Evolutionary conservation across 2,329 filamentous ascomycete genomes (phyloP).

Genomic region (Ascochyta pisi): DNA sequence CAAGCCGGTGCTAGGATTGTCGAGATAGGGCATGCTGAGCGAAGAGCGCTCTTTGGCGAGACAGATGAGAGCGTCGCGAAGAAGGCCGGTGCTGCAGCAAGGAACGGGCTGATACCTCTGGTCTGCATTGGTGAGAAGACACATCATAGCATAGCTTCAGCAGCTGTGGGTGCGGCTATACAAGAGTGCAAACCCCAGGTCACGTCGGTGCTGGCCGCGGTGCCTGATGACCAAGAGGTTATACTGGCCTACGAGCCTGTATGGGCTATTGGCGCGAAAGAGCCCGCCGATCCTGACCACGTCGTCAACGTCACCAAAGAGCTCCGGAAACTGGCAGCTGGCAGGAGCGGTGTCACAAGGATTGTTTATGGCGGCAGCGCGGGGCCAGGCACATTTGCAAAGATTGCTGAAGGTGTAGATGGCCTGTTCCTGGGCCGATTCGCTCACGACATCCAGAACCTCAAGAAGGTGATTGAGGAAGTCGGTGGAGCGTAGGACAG

Average conservation of each 20-base stretch:
- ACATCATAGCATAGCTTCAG: conserved; percentile 52
- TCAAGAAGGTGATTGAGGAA: conserved; percentile 75
- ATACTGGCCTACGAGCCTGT: conserved; percentile 87
- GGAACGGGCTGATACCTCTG: conserved; percentile 76
- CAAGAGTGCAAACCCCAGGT: conserved; percentile 72
- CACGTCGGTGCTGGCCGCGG: conserved; percentile 64
- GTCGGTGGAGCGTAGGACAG: conserved; percentile 57
- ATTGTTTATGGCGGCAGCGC: conserved; percentile 86
- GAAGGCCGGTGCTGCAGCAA: conserved; percentile 72
- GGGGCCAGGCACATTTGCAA: conserved; percentile 76
- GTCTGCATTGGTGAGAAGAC: conserved; percentile 80
- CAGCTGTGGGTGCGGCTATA: conserved; percentile 65
- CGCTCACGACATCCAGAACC: conserved; percentile 75
- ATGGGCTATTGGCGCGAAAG: conserved; percentile 81
- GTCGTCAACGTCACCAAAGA: conserved; percentile 73
- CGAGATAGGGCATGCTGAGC: conserved; percentile 82
- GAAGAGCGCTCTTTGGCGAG: conserved; percentile 74
- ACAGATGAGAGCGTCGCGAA: conserved; percentile 71
- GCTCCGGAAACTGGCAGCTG: conserved; percentile 63
- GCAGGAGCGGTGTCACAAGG: conserved; percentile 65
- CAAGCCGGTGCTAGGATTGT: conserved; percentile 75
- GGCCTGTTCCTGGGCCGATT: conserved; percentile 83
- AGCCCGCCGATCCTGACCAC: conserved; percentile 75
- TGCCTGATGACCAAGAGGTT: conserved; percentile 70
- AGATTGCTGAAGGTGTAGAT: conserved; percentile 73